Conservation (phyloP, 805 yeast species). For the Suhomyces sp. region DNA sequence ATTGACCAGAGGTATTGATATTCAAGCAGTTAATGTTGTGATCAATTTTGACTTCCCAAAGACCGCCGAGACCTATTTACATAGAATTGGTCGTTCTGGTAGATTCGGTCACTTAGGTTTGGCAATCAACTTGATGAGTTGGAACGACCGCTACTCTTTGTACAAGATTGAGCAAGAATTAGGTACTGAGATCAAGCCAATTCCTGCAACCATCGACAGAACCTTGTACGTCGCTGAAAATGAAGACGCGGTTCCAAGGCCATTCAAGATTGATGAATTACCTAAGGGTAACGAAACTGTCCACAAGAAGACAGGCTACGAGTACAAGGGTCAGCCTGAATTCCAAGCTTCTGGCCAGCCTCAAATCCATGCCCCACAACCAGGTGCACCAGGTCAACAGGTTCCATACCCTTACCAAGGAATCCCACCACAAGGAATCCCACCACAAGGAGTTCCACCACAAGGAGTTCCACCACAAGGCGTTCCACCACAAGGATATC, state of each 20-base stretch:
- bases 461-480: constrained; percentile 20
- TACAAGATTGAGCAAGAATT: constrained; percentile 96
- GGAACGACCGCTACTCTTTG: constrained; percentile 93
- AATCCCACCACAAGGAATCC: constrained; percentile 15
- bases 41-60: constrained; percentile 98
- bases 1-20: constrained; percentile 97
- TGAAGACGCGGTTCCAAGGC: constrained; percentile 74
- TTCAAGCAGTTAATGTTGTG: constrained; percentile 97
- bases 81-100: constrained; percentile 98
- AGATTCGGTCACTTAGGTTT: constrained; percentile 98
- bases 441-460: constrained; percentile 17
- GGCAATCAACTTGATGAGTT: constrained; percentile 93
- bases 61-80: constrained; percentile 94
- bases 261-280: constrained; percentile 72
- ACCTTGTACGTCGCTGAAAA: constrained; percentile 84
- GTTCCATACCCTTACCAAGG: constrained; percentile 11
- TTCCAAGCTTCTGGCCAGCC: constrained; percentile 10
- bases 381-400: constrained; percentile 14
- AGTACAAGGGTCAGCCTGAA: constrained; percentile 48
- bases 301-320: constrained; percentile 35
- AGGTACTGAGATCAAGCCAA: constrained; percentile 96
- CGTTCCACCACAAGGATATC: constrained; percentile 17
- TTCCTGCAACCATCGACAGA: constrained; percentile 90
- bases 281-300: constrained; percentile 45
- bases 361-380: constrained; percentile 10